These are phyloP conservation scores for Phaeodactylum tricornutum DNA, from an alignment of 108 stramenopile species.

Conservation along the genomic window DNA sequence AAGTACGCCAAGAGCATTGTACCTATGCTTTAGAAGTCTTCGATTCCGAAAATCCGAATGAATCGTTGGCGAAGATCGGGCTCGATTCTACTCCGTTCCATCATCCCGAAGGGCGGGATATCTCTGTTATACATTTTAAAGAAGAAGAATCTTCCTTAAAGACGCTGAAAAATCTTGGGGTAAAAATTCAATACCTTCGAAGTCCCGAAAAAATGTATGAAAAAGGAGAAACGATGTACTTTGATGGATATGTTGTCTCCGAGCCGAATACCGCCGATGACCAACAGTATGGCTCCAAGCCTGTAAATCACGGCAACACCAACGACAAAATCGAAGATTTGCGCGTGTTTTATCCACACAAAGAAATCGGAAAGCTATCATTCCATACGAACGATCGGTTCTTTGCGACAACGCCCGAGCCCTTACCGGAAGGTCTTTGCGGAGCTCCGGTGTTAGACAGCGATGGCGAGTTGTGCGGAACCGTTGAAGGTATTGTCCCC, in stretches of 20 bases:
- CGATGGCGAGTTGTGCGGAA: conserved; percentile 46
- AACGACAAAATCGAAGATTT: conserved; percentile 32
- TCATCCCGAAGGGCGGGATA: conserved; percentile 63
- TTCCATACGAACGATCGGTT: conserved; percentile 66
- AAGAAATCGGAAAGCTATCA: conserved; percentile 38
- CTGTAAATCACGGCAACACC: background rate
- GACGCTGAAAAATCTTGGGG: conserved; percentile 47
- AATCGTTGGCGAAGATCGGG: conserved; percentile 51
- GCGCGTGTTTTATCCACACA: conserved; percentile 55
- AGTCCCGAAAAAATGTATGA: conserved; percentile 51
- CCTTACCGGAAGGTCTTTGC: conserved; percentile 75
- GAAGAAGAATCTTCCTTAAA: conserved; percentile 52
- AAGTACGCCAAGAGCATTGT: conserved; percentile 56
- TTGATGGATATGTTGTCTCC: conserved; percentile 74
- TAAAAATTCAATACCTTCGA: conserved; percentile 43
- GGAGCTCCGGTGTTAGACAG: conserved; percentile 64
- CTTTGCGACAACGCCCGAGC: conserved; percentile 53
- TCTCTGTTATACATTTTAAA: conserved; percentile 71
- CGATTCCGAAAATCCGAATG: conserved; percentile 26
- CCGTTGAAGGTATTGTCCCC: conserved; percentile 77
- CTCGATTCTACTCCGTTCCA: conserved; percentile 75
- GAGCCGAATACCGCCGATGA: conserved; percentile 30
- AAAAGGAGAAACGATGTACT: conserved; percentile 52
- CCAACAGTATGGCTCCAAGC: conserved; percentile 4
- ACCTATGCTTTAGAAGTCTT: conserved; percentile 37